Conservation (phyloP, 2,329 filamentous ascomycete genomes). For the Capronia coronata region DNA sequence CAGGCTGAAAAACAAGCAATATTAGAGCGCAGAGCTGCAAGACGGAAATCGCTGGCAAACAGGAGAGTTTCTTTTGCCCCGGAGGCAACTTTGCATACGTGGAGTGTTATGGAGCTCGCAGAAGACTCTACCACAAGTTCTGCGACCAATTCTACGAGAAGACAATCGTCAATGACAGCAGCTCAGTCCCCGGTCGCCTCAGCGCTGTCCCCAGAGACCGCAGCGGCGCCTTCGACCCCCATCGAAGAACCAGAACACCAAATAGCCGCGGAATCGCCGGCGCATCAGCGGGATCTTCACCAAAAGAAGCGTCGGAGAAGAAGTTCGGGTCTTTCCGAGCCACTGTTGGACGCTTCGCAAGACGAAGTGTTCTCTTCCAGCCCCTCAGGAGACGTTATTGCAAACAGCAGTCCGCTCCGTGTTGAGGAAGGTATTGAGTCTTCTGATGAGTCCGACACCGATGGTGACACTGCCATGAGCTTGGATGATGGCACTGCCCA, state of each 20-base stretch:
- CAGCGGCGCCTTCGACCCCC: conserved; percentile 56
- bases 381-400: conserved; percentile 41
- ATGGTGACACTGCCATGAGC: conserved; percentile 75
- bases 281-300: conserved; percentile 58
- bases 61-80: conserved; percentile 94
- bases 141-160: conserved; percentile 65
- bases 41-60: conserved; percentile 87
- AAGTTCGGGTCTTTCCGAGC: conserved; percentile 50
- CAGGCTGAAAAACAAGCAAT: conserved; percentile 55
- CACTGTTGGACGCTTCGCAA: conserved; percentile 40
- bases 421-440: conserved; percentile 48
- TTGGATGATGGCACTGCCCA: conserved; percentile 70
- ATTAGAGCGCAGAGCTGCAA: conserved; percentile 71
- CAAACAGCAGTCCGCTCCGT: conserved; percentile 36
- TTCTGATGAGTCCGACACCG: conserved; percentile 50
- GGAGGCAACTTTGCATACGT: conserved; percentile 93
- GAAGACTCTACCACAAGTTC: conserved; percentile 78
- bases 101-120: conserved; percentile 84
- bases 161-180: conserved; percentile 57
- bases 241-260: conserved; percentile 56
- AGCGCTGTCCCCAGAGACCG: conserved; percentile 19
- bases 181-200: conserved; percentile 26
- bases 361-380: conserved; percentile 68
- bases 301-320: conserved; percentile 49
- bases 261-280: conserved; percentile 53